Base-by-base conservation (phyloP, 2,329 filamentous ascomycete genomes). In the Ilyonectria sp. region DNA sequence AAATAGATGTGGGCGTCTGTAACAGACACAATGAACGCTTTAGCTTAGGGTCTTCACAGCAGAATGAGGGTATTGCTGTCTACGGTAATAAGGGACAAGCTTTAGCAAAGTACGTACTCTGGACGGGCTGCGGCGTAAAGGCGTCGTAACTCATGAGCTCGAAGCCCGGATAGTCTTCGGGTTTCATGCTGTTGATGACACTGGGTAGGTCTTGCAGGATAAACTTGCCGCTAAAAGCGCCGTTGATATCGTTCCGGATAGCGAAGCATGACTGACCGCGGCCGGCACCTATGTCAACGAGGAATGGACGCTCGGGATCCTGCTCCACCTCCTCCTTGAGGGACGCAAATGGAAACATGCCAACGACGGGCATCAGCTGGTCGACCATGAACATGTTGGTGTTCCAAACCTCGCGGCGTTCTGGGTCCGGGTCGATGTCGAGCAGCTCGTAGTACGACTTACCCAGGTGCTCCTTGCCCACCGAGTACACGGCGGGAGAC, bases 361-460 rank as follows among this genome's bases (percentile, higher is more conserved):
- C 79, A 3, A 69, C 46, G 15, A 80, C 75, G 8, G 79, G 79
- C 72, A 80, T 80, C 21, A 78, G 55, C 55, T 78, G 72, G 17
- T 79, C 78, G 19, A 77, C 72, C 52, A 73, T 72, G 43, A 76
- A 73, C 70, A 81, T 75, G 47, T 74, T 77, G 19, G 69, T 67
- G 57, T 81, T 79, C 79, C 79, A 81, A n/a, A 79, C 67, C 15
- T 74, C 70, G 7, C 78, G 76, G n/a, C 71, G 71, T 46, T 77
- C 75, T 7, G 68, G 69, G 43, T 79, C 71, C 4, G 70, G 68
- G 23, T 79, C 72, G 29, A 68, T 65, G 13, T 80, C 78, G 7
- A 81, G 62, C 2, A 78, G 68, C 56, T 80, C 78, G 19, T 80
- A 81, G 62, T 80, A 81, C 7, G 78, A 80, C 72, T 77, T 75